Evolutionary conservation across 1,284 basidiomycete genomes (phyloP).

Genomic region (Boletellus sp.): DNA sequence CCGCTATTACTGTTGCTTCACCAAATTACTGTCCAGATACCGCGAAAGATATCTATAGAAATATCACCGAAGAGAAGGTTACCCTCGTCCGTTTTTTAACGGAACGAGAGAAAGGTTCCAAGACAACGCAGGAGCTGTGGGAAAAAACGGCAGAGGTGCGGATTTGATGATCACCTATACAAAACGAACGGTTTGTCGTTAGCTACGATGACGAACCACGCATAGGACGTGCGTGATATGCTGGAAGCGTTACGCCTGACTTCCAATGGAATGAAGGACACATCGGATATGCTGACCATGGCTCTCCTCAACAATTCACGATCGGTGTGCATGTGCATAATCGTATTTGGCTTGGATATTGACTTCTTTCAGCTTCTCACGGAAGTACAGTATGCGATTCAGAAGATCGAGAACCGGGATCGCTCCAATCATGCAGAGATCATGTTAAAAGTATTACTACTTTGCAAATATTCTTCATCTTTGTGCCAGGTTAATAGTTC

Average conservation of each 20-base stretch:
- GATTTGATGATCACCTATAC: slow-evolving; percentile 1
- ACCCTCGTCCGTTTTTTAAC: slow-evolving; percentile 46
- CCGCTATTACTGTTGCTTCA: slow-evolving; percentile 11
- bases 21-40: slow-evolving; percentile 42
- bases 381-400: slow-evolving; percentile 20
- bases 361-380: slow-evolving; percentile 21
- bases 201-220: slow-evolving; percentile 2
- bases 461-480: slow-evolving; percentile 1
- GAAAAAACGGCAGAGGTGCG: slow-evolving; percentile 31
- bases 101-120: slow-evolving; percentile 40
- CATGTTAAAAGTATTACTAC: slow-evolving; percentile 24
- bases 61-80: slow-evolving; percentile 58
- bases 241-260: slow-evolving; percentile 27
- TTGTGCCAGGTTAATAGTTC: slow-evolving; percentile 14
- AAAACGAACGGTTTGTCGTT: background rate
- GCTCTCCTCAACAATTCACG: slow-evolving; percentile 16
- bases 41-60: slow-evolving; percentile 64
- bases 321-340: slow-evolving; percentile 15
- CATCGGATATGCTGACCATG: slow-evolving; percentile 19
- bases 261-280: slow-evolving; percentile 17
- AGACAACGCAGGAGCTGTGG: slow-evolving; percentile 28
- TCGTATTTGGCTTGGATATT: slow-evolving; percentile 3
- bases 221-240: slow-evolving; percentile 29
- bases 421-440: slow-evolving; percentile 18
- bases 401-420: slow-evolving; percentile 21